Conservation (phyloP, 2,329 filamentous ascomycete species). For the Cercospora janseana region DNA sequence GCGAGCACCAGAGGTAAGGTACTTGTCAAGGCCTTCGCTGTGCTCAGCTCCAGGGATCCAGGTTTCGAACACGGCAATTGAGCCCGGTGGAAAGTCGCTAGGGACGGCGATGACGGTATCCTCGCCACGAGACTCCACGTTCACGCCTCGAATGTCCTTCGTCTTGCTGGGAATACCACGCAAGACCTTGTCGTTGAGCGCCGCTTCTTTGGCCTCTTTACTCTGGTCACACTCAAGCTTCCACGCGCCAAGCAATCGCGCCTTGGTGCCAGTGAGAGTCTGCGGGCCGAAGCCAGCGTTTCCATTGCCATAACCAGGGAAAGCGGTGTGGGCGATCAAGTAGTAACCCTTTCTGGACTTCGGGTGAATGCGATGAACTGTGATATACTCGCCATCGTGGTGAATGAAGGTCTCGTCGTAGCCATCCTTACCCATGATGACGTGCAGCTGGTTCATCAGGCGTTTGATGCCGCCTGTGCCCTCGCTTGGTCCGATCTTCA, state of each 20-base stretch:
- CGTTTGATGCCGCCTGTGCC: conserved; percentile 92
- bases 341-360: conserved; percentile 92
- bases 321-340: conserved; percentile 92
- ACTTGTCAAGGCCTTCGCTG: conserved; percentile 77
- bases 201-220: conserved; percentile 64
- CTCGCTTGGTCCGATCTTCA: conserved; percentile 67
- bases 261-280: conserved; percentile 77
- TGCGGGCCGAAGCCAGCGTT: conserved; percentile 79
- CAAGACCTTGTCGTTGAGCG: conserved; percentile 68
- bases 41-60: conserved; percentile 90
- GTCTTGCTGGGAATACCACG: conserved; percentile 82
- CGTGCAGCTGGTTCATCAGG: conserved; percentile 90
- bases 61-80: conserved; percentile 92
- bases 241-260: conserved; percentile 85
- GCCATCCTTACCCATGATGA: conserved; percentile 88
- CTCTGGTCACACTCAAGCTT: conserved; percentile 82
- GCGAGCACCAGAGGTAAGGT: conserved; percentile 76
- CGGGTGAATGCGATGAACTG: conserved; percentile 91
- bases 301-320: conserved; percentile 82
- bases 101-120: conserved; percentile 78
- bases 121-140: conserved; percentile 67
- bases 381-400: conserved; percentile 94
- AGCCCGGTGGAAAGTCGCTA: conserved; percentile 84
- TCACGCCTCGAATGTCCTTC: conserved; percentile 69
- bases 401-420: conserved; percentile 96